Base-by-base conservation (phyloP, 352 stramenopile species). In the Pythium sukuiense region DNA sequence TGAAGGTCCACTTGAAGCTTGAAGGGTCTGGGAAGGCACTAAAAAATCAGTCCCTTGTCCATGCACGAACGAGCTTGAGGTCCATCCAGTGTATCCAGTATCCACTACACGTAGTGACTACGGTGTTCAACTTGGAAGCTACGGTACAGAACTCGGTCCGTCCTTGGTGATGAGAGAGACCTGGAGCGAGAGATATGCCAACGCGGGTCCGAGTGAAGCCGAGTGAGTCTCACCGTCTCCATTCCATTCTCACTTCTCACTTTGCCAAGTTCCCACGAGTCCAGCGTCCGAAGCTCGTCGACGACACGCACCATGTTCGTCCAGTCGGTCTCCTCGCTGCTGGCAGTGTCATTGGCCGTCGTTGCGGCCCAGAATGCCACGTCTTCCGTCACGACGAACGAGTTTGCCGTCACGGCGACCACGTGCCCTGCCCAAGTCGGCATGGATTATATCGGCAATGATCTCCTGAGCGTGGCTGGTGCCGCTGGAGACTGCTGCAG, bases 401-500 rank as follows among this genome's bases (percentile, higher is more conserved):
- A 20, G 39, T 48, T 48, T 12, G 35, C 29, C 7, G 16, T 5
- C 26, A 33, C 16, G 6, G 5, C 14, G 53, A 24, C 45, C 57
- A 45, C 30, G 29, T 43, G 3, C 52, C 61, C 49, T 29, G 54
- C 32, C 13, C 30, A 41, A 33, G 24, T 37, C 41, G 37, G n/a
- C 16, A 32, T 46, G 32, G 24, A 48, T 26, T 59, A 30, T 20
- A 52, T 53, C 9, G 20, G 43, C 56, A 41, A 70, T 13, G 61
- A 37, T 43, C 24, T 54, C 20, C 49, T 37, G 11, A 30, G 53
- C 26, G 24, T 37, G 1, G 20, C 27, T 24, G n/a, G 35, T 2
- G 26, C 13, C 3, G 52, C 53, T 6, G 27, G 18, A 8, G 62
- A 63, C 62, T 69, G 62, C 54, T 69, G 62, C 48, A 43, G 9